Evolutionary conservation across 257 asterid genomes (phyloP).

Genomic region (Solanum commersonii): DNA sequence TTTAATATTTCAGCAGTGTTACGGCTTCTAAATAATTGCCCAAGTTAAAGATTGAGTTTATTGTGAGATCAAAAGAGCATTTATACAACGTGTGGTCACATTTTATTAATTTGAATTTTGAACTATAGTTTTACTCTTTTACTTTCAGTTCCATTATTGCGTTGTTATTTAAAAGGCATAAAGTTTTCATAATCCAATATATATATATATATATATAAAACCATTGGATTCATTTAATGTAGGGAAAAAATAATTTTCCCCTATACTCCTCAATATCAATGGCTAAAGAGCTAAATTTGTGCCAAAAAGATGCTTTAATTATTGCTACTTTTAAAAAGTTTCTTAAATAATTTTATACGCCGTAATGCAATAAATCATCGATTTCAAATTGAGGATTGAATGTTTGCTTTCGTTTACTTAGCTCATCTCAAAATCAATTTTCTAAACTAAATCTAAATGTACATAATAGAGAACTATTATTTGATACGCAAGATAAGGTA

Average conservation of each 20-base stretch:
- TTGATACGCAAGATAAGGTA: too few relatives aligned
- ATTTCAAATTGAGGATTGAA: not conserved
- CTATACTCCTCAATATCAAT: not conserved
- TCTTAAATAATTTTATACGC: not conserved
- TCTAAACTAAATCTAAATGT: not conserved
- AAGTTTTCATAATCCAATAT: not conserved
- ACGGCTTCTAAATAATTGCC: not conserved
- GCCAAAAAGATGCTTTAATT: not conserved
- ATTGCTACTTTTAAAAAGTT: not conserved
- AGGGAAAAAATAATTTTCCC: not conserved
- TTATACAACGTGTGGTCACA: not conserved
- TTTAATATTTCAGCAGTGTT: not conserved
- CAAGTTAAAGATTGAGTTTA: not conserved
- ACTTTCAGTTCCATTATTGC: not conserved
- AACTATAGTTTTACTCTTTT: too few relatives aligned
- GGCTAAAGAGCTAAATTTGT: not conserved
- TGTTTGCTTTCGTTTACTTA: not conserved
- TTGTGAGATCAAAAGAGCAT: too few relatives aligned
- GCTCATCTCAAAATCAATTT: not conserved
- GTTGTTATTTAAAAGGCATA: not conserved
- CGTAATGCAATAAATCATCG: not conserved
- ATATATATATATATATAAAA: not conserved
- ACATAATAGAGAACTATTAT: not conserved
- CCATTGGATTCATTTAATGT: not conserved
- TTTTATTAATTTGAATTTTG: too few relatives aligned